Conservation (phyloP, 225 moss, liverwort and hornwort genomes). For the Polytrichum commune region DNA sequence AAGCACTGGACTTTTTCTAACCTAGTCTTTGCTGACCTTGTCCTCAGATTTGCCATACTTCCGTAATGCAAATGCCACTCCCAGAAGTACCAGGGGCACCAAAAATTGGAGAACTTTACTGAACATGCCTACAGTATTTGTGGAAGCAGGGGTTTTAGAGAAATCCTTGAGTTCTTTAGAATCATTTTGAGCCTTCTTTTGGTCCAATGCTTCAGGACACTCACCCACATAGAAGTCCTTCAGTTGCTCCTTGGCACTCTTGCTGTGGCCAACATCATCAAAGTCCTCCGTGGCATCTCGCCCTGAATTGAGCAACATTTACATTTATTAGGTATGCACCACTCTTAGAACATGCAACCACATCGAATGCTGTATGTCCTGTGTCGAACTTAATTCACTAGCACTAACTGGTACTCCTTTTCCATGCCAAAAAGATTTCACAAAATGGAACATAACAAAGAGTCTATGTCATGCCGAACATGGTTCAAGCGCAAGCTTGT, state of each 20-base stretch:
- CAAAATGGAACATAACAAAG: too few relatives aligned
- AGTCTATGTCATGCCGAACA: too few relatives aligned
- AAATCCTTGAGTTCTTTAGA: constrained; percentile 4
- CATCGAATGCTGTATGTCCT: too few relatives aligned
- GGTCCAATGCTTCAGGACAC: constrained; percentile 28
- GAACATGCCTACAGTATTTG: constrained; percentile 27
- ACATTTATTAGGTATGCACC: too few relatives aligned
- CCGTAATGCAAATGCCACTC: constrained; percentile 40
- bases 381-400: too few relatives aligned
- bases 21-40: constrained; percentile 5
- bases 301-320: constrained; percentile 20
- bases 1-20: not conserved
- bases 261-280: constrained; percentile 67
- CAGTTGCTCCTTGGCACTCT: constrained; percentile 45
- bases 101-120: constrained; percentile 47
- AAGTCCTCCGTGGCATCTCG: constrained; percentile 67
- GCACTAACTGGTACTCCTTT: too few relatives aligned
- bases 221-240: constrained; percentile 56
- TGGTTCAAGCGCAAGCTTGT: too few relatives aligned
- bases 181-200: constrained; percentile 10
- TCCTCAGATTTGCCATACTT: constrained; percentile 36
- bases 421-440: too few relatives aligned
- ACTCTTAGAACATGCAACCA: too few relatives aligned
- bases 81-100: constrained; percentile 44
- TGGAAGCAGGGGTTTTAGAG: constrained; percentile 6